Conservation (phyloP, 257 asterid genomes). For the Solanum tarapatanum region DNA sequence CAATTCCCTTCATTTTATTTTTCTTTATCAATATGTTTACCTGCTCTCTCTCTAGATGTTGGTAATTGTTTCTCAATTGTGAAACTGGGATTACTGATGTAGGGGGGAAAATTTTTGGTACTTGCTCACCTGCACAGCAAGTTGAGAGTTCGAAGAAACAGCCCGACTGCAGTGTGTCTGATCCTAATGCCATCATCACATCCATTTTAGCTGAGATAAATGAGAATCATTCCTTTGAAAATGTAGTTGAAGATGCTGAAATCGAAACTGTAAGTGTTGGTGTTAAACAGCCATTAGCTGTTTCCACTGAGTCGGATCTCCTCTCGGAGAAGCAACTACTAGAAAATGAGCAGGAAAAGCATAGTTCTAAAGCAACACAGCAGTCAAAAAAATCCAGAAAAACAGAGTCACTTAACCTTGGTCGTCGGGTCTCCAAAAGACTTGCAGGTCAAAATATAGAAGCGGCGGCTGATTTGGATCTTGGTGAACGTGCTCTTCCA, state of each 20-base stretch:
- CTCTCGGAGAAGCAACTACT: constrained; percentile 11
- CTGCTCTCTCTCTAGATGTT: background rate
- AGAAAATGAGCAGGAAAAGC: constrained; percentile 7
- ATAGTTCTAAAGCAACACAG: background rate
- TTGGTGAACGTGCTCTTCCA: constrained; percentile 14
- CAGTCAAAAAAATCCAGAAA: constrained; percentile 5
- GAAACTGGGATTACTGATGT: constrained; percentile 7
- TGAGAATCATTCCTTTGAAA: background rate
- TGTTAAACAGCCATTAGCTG: background rate
- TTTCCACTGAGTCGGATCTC: background rate
- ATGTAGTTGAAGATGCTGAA: constrained; percentile 6
- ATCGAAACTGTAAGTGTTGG: background rate
- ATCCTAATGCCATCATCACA: background rate
- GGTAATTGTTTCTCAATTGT: background rate
- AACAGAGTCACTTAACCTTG: background rate
- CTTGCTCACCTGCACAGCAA: constrained; percentile 7
- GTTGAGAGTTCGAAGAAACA: constrained; percentile 7
- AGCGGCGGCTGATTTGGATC: constrained; percentile 1
- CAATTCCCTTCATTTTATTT: background rate
- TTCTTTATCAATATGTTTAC: background rate
- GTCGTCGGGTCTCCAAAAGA: constrained; percentile 22
- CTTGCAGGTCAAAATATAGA: constrained; percentile 24
- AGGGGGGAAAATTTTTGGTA: constrained; percentile 19
- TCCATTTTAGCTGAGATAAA: background rate
- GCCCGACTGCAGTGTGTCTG: constrained; percentile 3